A percentile compares a stretch with the other conserved stretches of the same genome.
phyloP scores from a whole-genome alignment of 371 early-diverging fungal genomes.

The Syncephalastrum monosporum region DNA sequence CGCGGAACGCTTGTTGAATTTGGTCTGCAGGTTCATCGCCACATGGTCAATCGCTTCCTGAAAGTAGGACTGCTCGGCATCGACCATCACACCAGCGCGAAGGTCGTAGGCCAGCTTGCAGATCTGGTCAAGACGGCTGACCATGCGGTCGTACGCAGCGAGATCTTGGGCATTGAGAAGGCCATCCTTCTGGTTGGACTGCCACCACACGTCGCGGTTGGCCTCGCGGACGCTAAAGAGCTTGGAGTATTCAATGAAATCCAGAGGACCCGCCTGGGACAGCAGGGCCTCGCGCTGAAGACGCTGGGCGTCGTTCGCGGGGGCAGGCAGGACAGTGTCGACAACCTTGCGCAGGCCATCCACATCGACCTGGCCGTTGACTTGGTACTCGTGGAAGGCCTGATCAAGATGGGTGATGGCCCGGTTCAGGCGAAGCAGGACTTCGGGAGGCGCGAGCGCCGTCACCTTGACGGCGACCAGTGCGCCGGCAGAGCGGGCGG shows the following conservation, averaged over 20 bases:
- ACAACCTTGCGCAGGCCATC: conserved; percentile 32
- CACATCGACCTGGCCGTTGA: conserved; percentile 43
- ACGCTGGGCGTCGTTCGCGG: conserved; percentile 24
- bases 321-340: conserved; percentile 34
- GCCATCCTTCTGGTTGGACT: conserved; percentile 10
- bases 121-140: conserved; percentile 66
- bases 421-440: conserved; percentile 67
- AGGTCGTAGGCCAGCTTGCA: conserved; percentile 58
- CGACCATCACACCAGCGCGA: conserved; percentile 81
- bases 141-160: conserved; percentile 66
- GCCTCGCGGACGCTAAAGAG: conserved; percentile 59
- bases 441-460: conserved; percentile 71
- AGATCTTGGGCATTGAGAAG: conserved; percentile 53
- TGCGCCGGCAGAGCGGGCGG: conserved; percentile 53
- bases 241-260: conserved; percentile 62
- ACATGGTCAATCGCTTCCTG: conserved; percentile 90
- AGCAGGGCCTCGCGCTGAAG: conserved; percentile 47
- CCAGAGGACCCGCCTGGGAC: conserved; percentile 40
- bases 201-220: conserved; percentile 18
- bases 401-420: conserved; percentile 33
- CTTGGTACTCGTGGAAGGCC: conserved; percentile 43
- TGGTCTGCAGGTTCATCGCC: conserved; percentile 62
- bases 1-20: conserved; percentile 61
- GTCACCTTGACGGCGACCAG: conserved; percentile 87
- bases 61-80: conserved; percentile 93